Evolutionary conservation across 768 basidiomycete genomes (phyloP).

Genomic region (Suillus bovinus): DNA sequence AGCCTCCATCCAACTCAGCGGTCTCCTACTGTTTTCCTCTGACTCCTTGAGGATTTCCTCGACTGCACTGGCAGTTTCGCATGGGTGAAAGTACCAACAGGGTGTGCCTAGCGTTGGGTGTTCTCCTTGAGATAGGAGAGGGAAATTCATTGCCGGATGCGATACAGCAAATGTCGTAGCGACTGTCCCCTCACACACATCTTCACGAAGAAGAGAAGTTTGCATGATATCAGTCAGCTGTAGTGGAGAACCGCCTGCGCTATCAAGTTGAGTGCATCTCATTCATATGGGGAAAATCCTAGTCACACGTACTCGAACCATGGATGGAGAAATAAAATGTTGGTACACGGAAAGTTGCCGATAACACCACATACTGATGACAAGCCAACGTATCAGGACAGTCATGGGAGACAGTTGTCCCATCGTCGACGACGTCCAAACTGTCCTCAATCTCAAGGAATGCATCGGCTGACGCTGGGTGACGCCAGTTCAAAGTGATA

Average conservation of each 20-base stretch:
- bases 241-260: slow-evolving; percentile 65
- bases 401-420: slow-evolving; percentile 33
- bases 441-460: slow-evolving; percentile 15
- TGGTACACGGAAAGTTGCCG: slow-evolving; percentile 79
- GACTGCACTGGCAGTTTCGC: slow-evolving; percentile 68
- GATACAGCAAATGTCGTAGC: slow-evolving; percentile 57
- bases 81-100: slow-evolving; percentile 89
- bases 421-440: slow-evolving; percentile 35
- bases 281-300: slow-evolving; percentile 2
- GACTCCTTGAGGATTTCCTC: slow-evolving; percentile 65
- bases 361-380: slow-evolving; percentile 72
- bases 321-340: slow-evolving; percentile 80
- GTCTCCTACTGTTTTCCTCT: slow-evolving; percentile 18
- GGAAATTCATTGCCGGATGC: slow-evolving; percentile 55
- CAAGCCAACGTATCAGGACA: slow-evolving; percentile 41
- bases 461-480: neutral
- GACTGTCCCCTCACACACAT: slow-evolving; percentile 43
- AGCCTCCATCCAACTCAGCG: slow-evolving; percentile 54
- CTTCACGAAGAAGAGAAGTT: slow-evolving; percentile 59
- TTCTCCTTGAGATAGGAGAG: slow-evolving; percentile 83
- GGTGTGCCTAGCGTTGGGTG: slow-evolving; percentile 76
- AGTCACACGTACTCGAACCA: slow-evolving; percentile 57
- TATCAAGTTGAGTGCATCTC: slow-evolving; percentile 14
- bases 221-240: slow-evolving; percentile 53
- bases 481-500: slow-evolving; percentile 23